A percentile compares a stretch with the other conserved stretches of the same genome.
Conservation (phyloP, 106 monocot species). For the Dioscorea alata region DNA sequence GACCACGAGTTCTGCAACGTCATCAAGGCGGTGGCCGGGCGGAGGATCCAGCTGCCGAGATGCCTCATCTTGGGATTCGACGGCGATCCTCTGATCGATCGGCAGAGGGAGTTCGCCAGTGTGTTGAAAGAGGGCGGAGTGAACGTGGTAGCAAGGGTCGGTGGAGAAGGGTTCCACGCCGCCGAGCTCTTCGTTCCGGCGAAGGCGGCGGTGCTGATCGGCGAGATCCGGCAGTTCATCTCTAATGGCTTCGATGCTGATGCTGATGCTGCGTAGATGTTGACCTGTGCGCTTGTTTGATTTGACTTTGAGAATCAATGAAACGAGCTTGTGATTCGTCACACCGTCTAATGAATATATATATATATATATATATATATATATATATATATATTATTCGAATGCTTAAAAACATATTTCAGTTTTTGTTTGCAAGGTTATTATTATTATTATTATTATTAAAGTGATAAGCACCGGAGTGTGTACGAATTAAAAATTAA, state of each 20-base stretch:
- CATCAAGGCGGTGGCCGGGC: neutral
- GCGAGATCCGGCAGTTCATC: conserved; percentile 27
- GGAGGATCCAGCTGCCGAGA: conserved; percentile 10
- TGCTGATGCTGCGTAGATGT: neutral
- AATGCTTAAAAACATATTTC: too few relatives aligned
- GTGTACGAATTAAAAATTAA: too few relatives aligned
- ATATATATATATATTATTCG: too few relatives aligned
- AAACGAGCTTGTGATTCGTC: too few relatives aligned
- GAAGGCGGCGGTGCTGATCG: conserved; percentile 18
- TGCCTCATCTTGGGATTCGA: conserved; percentile 31
- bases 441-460: too few relatives aligned
- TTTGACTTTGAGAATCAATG: neutral
- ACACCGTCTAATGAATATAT: too few relatives aligned
- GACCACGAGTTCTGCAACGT: conserved; percentile 56
- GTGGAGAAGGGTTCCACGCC: conserved; percentile 33
- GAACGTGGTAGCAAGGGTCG: conserved; percentile 17
- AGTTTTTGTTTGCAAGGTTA: too few relatives aligned
- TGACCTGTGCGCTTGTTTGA: neutral
- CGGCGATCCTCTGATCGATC: conserved; percentile 51
- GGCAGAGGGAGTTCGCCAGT: conserved; percentile 34
- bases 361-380: too few relatives aligned
- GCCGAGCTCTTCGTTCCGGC: conserved; percentile 33
- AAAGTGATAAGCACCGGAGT: too few relatives aligned
- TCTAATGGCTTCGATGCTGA: neutral
- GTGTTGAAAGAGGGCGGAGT: conserved; percentile 24